Conservation (phyloP, 2,329 filamentous ascomycete species). For the Paraphaeosphaeria minitans region DNA sequence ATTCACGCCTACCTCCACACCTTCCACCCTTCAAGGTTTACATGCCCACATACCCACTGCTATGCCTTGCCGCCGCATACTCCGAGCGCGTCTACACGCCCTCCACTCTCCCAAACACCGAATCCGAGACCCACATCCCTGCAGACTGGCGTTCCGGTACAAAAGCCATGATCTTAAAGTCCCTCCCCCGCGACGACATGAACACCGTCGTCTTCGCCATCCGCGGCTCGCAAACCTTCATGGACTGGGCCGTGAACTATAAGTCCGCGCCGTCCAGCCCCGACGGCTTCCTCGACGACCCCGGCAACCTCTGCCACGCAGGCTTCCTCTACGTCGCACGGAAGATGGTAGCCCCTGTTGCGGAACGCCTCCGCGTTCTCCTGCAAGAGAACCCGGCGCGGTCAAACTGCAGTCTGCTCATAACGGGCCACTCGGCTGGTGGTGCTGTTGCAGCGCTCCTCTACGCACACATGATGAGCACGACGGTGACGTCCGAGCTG, state of each 20-base stretch:
- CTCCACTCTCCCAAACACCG: conserved; percentile 56
- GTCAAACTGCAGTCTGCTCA: conserved; percentile 70
- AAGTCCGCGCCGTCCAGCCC: conserved; percentile 71
- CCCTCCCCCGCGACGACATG: conserved; percentile 75
- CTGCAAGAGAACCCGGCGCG: conserved; percentile 73
- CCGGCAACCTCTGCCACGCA: conserved; percentile 76
- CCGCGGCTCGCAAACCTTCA: conserved; percentile 77
- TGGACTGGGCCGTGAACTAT: conserved; percentile 87
- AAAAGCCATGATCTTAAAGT: conserved; percentile 85
- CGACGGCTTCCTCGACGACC: conserved; percentile 74
- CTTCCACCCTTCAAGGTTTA: conserved; percentile 73
- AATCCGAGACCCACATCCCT: conserved; percentile 68
- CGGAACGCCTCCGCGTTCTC: conserved; percentile 69
- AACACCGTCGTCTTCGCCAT: conserved; percentile 84
- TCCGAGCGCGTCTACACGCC: conserved; percentile 73
- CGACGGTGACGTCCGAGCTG: conserved; percentile 68
- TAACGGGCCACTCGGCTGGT: conserved; percentile 86
- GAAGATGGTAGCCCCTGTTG: conserved; percentile 76
- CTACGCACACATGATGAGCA: conserved; percentile 79
- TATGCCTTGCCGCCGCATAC: conserved; percentile 79
- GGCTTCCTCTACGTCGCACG: conserved; percentile 79
- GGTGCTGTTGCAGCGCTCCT: conserved; percentile 81
- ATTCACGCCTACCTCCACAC: conserved; percentile 72
- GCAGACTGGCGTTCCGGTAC: conserved; percentile 76
- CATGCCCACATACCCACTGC: conserved; percentile 74